Base-by-base conservation (phyloP, 441 rosid genomes). In the Populus hybrid region DNA sequence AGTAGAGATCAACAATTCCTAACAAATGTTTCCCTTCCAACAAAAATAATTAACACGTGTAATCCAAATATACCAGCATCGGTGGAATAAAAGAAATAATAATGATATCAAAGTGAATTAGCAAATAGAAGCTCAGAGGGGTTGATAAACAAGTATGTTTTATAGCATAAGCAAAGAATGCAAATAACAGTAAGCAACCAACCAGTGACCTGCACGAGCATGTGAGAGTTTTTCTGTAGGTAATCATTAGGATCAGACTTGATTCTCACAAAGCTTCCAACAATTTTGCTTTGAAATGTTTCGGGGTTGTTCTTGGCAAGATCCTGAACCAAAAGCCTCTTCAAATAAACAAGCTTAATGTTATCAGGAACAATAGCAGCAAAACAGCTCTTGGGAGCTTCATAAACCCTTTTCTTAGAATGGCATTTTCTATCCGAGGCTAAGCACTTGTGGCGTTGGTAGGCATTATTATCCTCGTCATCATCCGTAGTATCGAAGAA, bases 151-250 rank as follows among this genome's bases (percentile, higher is more conserved):
- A 24, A 26, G 59, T 50, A 50, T 32, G 32, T 20, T 40, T 67
- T 11, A 66, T 35, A 67, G 57, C 30, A 73, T 20, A 69, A 59
- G 63, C 26, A 50, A 28, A 69, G 12, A 14, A 57, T 23, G 67
- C 18, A 18, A 8, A 34, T 35, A 75, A 36, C 72, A 84, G 64
- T 80, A 80, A 77, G 28, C 67, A 69, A 66, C 40, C 75, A 82
- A 91, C 95, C 93, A 82, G 77, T 82, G 26, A 91, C 92, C 83
- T 85, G 88, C 80, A 87, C 84, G 59, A 91, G 88, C 80, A 84
- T 77, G 79, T 87, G 81, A 61, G 89, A 83, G 79, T 87, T 86
- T 80, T 81, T 89, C 76, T 80, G 89, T 35, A 81, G 78, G 79
- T 76, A 79, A 73, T 86, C 90, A 76, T 83, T 72, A 0, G 89